Evolutionary conservation across 129 eudicot species (phyloP).

Genomic region (Scalesia atractyloides): DNA sequence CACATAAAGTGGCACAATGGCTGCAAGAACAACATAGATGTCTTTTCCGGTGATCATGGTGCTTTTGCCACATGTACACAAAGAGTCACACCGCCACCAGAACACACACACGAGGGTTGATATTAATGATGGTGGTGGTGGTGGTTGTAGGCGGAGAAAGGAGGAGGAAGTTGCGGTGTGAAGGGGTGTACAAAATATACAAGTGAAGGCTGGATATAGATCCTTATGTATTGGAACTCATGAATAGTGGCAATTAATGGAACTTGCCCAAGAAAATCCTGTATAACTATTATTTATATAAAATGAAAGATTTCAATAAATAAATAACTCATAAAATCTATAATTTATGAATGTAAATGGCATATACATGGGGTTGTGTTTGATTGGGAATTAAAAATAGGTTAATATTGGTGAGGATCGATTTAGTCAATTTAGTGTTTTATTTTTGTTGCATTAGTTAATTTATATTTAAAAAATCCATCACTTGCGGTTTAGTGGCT

Average conservation of each 20-base stretch:
- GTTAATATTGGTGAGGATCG: too few species aligned
- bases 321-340: not conserved
- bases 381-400: not conserved
- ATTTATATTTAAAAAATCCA: too few species aligned
- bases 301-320: constrained; percentile 8
- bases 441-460: too few species aligned
- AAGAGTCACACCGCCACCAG: constrained; percentile 19
- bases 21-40: constrained; percentile 90
- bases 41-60: constrained; percentile 87
- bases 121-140: not conserved
- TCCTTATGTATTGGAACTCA: constrained; percentile 43
- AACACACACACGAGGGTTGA: not conserved
- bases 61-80: constrained; percentile 43
- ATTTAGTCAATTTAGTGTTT: too few species aligned
- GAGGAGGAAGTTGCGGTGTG: constrained; percentile 8
- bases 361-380: not conserved
- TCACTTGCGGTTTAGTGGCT: too few species aligned
- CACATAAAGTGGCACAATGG: constrained; percentile 79
- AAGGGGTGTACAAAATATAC: not conserved
- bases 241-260: constrained; percentile 31
- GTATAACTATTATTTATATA: constrained; percentile 3
- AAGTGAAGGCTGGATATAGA: constrained; percentile 24
- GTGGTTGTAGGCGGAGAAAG: not conserved
- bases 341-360: constrained; percentile 3
- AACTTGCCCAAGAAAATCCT: constrained; percentile 36